Evolutionary conservation across 179 eudicot genomes (phyloP).

Genomic region (Gypsophila paniculata): DNA sequence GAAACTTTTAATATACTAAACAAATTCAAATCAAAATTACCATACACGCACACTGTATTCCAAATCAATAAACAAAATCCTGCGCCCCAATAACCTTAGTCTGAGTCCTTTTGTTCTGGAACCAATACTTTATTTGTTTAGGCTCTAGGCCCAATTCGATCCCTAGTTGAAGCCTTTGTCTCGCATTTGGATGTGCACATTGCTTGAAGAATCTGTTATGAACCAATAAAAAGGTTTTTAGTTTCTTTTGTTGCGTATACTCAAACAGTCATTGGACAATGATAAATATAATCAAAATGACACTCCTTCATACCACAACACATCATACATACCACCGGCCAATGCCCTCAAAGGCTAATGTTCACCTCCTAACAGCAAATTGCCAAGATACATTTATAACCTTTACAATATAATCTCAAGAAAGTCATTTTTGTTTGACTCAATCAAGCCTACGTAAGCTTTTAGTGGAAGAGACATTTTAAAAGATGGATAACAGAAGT

Average conservation of each 20-base stretch:
- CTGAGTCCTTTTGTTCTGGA: slow-evolving; percentile 51
- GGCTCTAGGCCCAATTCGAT: slow-evolving; percentile 38
- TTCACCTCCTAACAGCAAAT: neutral
- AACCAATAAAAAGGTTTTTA: neutral
- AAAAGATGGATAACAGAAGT: neutral
- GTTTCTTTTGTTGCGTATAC: slow-evolving; percentile 32
- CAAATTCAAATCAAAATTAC: slow-evolving; percentile 1
- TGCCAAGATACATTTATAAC: neutral
- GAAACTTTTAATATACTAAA: neutral
- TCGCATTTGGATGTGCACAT: slow-evolving; percentile 32
- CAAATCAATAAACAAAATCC: neutral
- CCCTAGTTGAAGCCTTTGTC: slow-evolving; percentile 33
- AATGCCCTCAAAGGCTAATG: neutral
- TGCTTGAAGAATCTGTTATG: slow-evolving; percentile 30
- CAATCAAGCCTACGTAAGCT: neutral
- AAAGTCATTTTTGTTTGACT: neutral
- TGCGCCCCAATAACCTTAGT: slow-evolving; percentile 29
- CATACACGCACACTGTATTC: neutral
- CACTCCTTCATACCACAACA: neutral
- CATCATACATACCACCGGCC: neutral
- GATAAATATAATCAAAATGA: neutral
- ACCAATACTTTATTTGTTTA: slow-evolving; percentile 45
- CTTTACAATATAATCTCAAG: neutral
- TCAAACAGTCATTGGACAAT: neutral
- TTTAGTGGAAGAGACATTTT: neutral